Evolutionary conservation across 1,139 yeast species (phyloP).

Genomic region (Candida smagusa): DNA sequence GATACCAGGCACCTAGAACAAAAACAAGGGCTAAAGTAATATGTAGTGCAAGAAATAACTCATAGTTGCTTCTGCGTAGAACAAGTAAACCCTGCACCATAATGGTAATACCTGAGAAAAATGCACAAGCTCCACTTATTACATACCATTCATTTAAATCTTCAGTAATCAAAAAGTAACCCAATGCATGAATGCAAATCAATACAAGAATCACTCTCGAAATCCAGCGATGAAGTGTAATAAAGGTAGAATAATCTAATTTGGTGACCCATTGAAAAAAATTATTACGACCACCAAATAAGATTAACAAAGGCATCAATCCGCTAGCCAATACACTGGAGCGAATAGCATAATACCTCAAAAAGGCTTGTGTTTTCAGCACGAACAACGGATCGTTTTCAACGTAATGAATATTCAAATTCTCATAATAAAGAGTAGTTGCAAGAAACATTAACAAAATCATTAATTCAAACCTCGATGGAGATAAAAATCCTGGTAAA

Average conservation of each 20-base stretch:
- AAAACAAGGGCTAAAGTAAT: conserved; percentile 40
- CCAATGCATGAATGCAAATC: conserved; percentile 37
- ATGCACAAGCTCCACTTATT: conserved; percentile 28
- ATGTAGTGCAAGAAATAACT: conserved; percentile 40
- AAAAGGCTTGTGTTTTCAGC: conserved; percentile 14
- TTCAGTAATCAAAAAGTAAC: conserved; percentile 20
- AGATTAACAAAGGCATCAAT: conserved; percentile 48
- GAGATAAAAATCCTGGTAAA: conserved; percentile 36
- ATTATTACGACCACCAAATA: conserved; percentile 64
- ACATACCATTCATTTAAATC: conserved; percentile 19
- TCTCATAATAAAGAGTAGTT: conserved; percentile 6
- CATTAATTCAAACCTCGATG: conserved; percentile 58
- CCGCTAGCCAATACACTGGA: conserved; percentile 56
- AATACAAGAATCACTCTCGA: conserved; percentile 46
- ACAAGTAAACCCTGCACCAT: conserved; percentile 34
- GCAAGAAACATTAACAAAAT: conserved; percentile 8
- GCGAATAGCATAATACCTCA: conserved; percentile 49
- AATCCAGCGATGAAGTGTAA: conserved; percentile 58
- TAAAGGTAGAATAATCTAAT: conserved; percentile 58
- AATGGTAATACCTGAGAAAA: conserved; percentile 30
- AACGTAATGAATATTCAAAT: conserved; percentile 18
- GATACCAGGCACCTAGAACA: conserved; percentile 41
- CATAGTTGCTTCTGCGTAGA: conserved; percentile 43
- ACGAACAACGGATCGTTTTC: conserved; percentile 30
- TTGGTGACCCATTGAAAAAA: conserved; percentile 54